These are phyloP conservation scores for Penicillium sp. DNA, from an alignment of 2,329 filamentous ascomycete species.

Conservation along the genomic window DNA sequence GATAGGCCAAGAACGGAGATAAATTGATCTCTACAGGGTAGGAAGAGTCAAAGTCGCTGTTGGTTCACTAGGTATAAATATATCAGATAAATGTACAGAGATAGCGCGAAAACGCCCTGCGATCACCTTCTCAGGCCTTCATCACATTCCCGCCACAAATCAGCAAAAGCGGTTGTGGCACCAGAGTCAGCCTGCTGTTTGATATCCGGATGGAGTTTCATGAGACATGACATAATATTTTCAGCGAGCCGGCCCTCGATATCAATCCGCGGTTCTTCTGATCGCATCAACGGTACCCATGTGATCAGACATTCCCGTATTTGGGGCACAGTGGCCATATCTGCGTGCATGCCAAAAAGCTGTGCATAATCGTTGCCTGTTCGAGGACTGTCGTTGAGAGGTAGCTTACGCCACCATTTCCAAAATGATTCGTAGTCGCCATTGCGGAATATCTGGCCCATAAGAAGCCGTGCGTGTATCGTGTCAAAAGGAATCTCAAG, in stretches of 20 bases:
- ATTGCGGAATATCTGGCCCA: conserved; percentile 43
- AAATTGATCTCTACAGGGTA: conserved; percentile 7
- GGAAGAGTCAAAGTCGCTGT: too few species aligned
- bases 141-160: conserved; percentile 33
- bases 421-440: conserved; percentile 63
- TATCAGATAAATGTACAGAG: neutral
- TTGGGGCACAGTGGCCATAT: conserved; percentile 47
- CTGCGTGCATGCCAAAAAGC: conserved; percentile 57
- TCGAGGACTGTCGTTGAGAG: conserved; percentile 56
- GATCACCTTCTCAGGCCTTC: conserved; percentile 4
- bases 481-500: conserved; percentile 36
- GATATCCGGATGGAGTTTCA: conserved; percentile 59
- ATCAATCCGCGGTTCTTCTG: conserved; percentile 58
- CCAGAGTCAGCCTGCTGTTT: conserved; percentile 34
- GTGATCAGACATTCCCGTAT: conserved; percentile 57
- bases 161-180: conserved; percentile 23
- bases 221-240: conserved; percentile 60
- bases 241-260: conserved; percentile 52
- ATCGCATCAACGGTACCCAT: conserved; percentile 64
- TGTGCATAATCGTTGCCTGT: conserved; percentile 60
- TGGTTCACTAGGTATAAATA: neutral
- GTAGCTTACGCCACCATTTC: conserved; percentile 63
- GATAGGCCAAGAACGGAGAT: conserved; percentile 9
- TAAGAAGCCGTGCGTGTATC: conserved; percentile 35
- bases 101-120: neutral